Conservation (phyloP, 2,329 filamentous ascomycete species). For the Chrysoporthe cubensis region DNA sequence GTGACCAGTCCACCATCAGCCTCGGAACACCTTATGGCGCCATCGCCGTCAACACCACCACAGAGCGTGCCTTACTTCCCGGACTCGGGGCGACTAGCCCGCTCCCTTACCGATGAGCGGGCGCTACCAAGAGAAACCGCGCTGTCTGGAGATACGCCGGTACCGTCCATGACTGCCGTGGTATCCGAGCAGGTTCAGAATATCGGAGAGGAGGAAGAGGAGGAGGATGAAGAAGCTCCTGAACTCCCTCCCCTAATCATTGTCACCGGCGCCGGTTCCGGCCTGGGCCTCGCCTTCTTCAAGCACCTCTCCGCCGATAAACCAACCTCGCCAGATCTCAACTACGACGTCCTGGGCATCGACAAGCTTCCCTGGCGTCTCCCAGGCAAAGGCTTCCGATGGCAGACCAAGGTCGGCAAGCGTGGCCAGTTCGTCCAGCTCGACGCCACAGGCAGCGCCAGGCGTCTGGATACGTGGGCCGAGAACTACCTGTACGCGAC, state of each 20-base stretch:
- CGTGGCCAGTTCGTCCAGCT: constrained; percentile 18
- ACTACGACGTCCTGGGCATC: constrained; percentile 32
- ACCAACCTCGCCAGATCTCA: constrained; percentile 35
- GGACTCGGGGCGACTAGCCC: not conserved
- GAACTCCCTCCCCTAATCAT: constrained; percentile 18
- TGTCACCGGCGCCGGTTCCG: constrained; percentile 22
- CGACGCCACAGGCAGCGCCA: constrained; percentile 19
- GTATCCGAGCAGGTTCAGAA: not conserved
- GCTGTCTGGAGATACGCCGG: not conserved
- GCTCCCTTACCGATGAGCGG: not conserved
- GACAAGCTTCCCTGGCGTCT: constrained; percentile 22
- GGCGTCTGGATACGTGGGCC: constrained; percentile 15
- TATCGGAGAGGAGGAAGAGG: not conserved
- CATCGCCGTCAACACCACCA: not conserved
- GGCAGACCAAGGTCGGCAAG: constrained; percentile 11
- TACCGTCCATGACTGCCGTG: not conserved
- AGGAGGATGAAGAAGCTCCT: constrained; percentile 4
- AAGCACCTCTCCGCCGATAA: constrained; percentile 15
- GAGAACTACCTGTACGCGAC: constrained; percentile 15
- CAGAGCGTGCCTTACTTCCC: not conserved
- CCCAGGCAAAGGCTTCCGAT: constrained; percentile 4
- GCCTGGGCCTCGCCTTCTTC: constrained; percentile 26
- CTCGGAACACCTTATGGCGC: constrained; percentile 7
- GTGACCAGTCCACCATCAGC: constrained; percentile 8
- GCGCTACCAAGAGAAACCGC: not conserved